A percentile compares a stretch with the other conserved stretches of the same genome.
Evolutionary conservation across 2,329 filamentous ascomycete genomes (phyloP).

Genomic region (Exserohilum rostratum): DNA sequence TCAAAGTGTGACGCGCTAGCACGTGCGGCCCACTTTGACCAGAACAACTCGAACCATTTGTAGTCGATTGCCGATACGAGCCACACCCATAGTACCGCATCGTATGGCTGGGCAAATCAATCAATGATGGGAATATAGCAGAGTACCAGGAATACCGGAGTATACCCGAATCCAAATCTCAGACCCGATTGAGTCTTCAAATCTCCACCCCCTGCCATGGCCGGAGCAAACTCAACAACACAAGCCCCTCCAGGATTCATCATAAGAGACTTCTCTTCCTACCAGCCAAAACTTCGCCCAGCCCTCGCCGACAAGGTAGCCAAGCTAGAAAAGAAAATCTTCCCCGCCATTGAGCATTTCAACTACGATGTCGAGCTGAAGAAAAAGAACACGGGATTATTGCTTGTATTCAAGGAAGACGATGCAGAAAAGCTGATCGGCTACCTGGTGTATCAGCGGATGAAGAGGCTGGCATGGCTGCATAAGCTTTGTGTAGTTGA

Average conservation of each 20-base stretch:
- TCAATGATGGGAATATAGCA: background rate
- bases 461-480: slow-evolving; percentile 50
- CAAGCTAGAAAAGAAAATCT: slow-evolving; percentile 57
- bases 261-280: slow-evolving; percentile 22
- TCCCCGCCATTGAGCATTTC: slow-evolving; percentile 59
- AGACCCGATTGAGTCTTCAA: too few relatives aligned
- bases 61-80: background rate
- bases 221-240: background rate
- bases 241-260: slow-evolving; percentile 13
- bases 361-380: slow-evolving; percentile 55
- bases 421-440: slow-evolving; percentile 44
- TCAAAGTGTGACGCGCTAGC: slow-evolving; percentile 22
- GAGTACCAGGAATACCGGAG: background rate
- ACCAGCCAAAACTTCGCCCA: slow-evolving; percentile 29
- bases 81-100: background rate
- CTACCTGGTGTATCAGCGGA: slow-evolving; percentile 47
- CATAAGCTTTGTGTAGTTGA: slow-evolving; percentile 61
- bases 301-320: slow-evolving; percentile 26
- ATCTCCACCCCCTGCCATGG: slow-evolving; percentile 16
- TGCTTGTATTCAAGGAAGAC: slow-evolving; percentile 39
- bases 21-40: slow-evolving; percentile 19
- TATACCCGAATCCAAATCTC: background rate
- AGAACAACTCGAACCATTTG: background rate
- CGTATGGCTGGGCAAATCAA: background rate
- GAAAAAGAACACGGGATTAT: slow-evolving; percentile 56